Evolutionary conservation across 2,329 filamentous ascomycete species (phyloP).

Genomic region (Diaporthe vexans): DNA sequence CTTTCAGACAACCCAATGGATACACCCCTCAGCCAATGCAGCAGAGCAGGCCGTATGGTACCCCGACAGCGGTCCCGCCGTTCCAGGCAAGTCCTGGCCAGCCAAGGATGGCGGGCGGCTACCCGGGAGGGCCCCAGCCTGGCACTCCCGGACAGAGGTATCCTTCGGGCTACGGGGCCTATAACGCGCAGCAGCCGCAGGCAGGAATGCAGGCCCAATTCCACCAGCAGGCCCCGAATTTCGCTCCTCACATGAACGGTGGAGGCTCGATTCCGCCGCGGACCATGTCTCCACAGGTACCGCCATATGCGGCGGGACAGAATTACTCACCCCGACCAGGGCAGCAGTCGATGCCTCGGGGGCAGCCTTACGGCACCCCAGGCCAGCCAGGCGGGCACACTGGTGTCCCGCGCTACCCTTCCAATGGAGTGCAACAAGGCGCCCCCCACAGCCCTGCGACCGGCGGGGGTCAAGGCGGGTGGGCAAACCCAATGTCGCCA

Average conservation of each 20-base stretch:
- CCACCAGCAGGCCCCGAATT: slow-evolving; percentile 52
- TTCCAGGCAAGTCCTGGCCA: slow-evolving; percentile 60
- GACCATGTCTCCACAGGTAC: slow-evolving; percentile 61
- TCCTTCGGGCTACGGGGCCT: slow-evolving; percentile 45
- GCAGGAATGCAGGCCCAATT: slow-evolving; percentile 43
- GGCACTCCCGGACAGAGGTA: slow-evolving; percentile 60
- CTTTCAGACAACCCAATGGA: slow-evolving; percentile 65
- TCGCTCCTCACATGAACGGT: slow-evolving; percentile 61
- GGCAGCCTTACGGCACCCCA: slow-evolving; percentile 38
- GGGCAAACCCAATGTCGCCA: slow-evolving; percentile 40
- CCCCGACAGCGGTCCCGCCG: slow-evolving; percentile 58
- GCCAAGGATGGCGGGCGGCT: slow-evolving; percentile 57
- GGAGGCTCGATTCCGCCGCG: slow-evolving; percentile 55
- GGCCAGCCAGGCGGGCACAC: slow-evolving; percentile 38
- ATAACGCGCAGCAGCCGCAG: slow-evolving; percentile 47
- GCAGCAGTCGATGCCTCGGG: slow-evolving; percentile 45
- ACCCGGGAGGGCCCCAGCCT: slow-evolving; percentile 56
- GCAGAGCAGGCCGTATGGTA: slow-evolving; percentile 64
- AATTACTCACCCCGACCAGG: slow-evolving; percentile 55
- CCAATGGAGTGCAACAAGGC: slow-evolving; percentile 37
- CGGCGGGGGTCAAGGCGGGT: slow-evolving; percentile 21
- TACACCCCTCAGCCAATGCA: slow-evolving; percentile 64
- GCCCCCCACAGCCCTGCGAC: slow-evolving; percentile 33
- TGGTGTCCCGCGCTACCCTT: slow-evolving; percentile 39
- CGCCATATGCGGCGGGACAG: slow-evolving; percentile 49